A percentile compares a stretch with the other conserved stretches of the same genome.
These are phyloP conservation scores for Trametes versicolor DNA, from an alignment of 1,284 basidiomycete species.

Conservation along the genomic window DNA sequence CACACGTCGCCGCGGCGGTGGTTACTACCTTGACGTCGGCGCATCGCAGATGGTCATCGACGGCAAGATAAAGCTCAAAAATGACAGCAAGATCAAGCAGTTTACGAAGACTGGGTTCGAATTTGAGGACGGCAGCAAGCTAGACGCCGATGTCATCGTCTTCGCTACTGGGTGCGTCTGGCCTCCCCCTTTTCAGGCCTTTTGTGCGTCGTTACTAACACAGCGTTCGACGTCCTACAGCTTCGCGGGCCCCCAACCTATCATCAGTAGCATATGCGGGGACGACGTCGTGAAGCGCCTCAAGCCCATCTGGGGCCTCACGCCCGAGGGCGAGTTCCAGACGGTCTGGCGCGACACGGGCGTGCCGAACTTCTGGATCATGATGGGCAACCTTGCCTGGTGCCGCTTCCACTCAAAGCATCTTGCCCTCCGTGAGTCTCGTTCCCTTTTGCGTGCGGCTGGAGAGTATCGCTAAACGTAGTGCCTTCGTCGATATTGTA, in stretches of 20 bases:
- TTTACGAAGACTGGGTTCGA: slow-evolving; percentile 66
- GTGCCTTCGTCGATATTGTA: background rate
- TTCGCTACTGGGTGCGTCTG: slow-evolving; percentile 63
- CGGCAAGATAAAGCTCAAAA: slow-evolving; percentile 80
- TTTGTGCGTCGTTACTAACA: background rate
- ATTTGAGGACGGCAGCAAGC: slow-evolving; percentile 72
- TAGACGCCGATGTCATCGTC: slow-evolving; percentile 75
- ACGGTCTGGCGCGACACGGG: slow-evolving; percentile 43
- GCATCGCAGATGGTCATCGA: slow-evolving; percentile 72
- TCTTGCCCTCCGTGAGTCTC: slow-evolving; percentile 49
- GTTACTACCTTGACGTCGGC: slow-evolving; percentile 67
- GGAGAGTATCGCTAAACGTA: background rate
- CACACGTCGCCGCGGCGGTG: slow-evolving; percentile 49
- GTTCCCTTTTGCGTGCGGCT: background rate
- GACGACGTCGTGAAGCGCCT: slow-evolving; percentile 57
- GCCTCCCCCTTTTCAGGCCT: slow-evolving; percentile 41
- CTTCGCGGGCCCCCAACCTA: slow-evolving; percentile 50
- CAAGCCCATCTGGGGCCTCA: slow-evolving; percentile 60
- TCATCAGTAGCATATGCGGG: slow-evolving; percentile 56
- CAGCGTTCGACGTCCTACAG: background rate
- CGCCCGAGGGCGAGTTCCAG: slow-evolving; percentile 39
- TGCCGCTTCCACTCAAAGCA: slow-evolving; percentile 52
- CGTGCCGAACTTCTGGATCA: slow-evolving; percentile 42
- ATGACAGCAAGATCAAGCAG: slow-evolving; percentile 61
- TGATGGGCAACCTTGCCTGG: slow-evolving; percentile 48